phyloP scores from a whole-genome alignment of 768 basidiomycete genomes.

The Mycena vitilis region DNA sequence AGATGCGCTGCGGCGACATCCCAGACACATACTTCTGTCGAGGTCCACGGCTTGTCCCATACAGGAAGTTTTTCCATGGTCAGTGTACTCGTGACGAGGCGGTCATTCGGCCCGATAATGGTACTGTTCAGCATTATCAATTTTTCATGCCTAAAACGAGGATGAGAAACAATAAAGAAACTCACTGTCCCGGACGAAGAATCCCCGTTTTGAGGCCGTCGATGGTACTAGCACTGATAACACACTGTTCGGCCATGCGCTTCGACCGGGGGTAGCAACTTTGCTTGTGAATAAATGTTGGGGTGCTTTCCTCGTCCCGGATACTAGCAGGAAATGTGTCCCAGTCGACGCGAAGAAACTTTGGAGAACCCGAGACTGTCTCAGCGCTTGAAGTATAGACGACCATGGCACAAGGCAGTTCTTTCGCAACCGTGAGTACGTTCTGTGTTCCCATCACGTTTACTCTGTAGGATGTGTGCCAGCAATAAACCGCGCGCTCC shows the following conservation, averaged over 20 bases:
- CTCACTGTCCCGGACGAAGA: conserved; percentile 48
- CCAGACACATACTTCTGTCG: conserved; percentile 49
- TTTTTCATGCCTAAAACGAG: not conserved
- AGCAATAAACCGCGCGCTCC: conserved; percentile 57
- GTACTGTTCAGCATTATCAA: conserved; percentile 37
- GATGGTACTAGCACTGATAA: conserved; percentile 63
- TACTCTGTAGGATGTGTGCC: conserved; percentile 57
- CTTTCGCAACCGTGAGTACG: conserved; percentile 57
- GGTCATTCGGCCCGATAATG: conserved; percentile 49
- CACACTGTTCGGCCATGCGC: conserved; percentile 62
- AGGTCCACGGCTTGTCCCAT: conserved; percentile 46
- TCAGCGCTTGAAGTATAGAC: conserved; percentile 60
- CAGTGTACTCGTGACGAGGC: conserved; percentile 45
- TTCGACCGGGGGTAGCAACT: conserved; percentile 70
- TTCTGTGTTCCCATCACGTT: conserved; percentile 64
- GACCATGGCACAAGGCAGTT: conserved; percentile 53
- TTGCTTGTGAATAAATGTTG: conserved; percentile 46
- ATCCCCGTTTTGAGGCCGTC: conserved; percentile 58
- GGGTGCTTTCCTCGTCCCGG: conserved; percentile 62
- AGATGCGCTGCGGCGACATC: conserved; percentile 51
- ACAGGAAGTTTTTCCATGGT: conserved; percentile 45
- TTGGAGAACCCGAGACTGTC: conserved; percentile 54
- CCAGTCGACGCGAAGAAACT: conserved; percentile 47
- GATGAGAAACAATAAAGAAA: not conserved
- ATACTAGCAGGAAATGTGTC: conserved; percentile 41